Base-by-base conservation (phyloP, 2,329 filamentous ascomycete species). In the Calonectria hawksworthii region DNA sequence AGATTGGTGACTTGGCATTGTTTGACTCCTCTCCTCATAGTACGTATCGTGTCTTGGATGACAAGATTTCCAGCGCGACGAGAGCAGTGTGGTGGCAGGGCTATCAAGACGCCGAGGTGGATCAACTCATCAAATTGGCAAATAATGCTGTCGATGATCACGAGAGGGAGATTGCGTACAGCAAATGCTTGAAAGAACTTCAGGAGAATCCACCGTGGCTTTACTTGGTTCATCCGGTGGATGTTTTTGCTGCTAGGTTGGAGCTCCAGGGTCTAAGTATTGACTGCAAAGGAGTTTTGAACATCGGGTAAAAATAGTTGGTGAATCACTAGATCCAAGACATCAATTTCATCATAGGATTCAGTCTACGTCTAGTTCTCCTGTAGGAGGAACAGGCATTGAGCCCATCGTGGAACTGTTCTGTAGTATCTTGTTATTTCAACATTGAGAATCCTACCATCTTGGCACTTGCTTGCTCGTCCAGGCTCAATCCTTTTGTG, bases 11-110 rank as follows among this genome's bases (percentile, higher is more conserved):
- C 32, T 13, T 67, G 14, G 64, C 41, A 28, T 28, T 67, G n/a
- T 67, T 67, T n/a, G 64, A 67, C 44, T 67, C 64, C 14, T 67
- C 64, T 36, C 64, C 64, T 16, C 64, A 67, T 18, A 67, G 64
- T 13, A 67, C 47, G 26, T 67, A 67, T 38, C 64, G 64, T 38
- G 47, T 67, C n/a, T 34, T 67, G 41, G 64, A 67, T 36, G 64
- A 67, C 9, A 51, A 67, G 16, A 67, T 67, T 34, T 67, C 64
- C 3, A 67, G 64, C 14, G 30, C 2, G 11, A 52, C 64, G 6
- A 32, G n/a, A 18, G 64, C 47, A 28, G 64, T 67, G 64, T 67
- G 64, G 64, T 67, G 64, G 64, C 64, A 67, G 21, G 64, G 64
- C 7, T 51, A 67, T 38, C 11, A 38, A 14, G 47, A 67, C 36